Evolutionary conservation across 1,139 yeast genomes (phyloP).

Genomic region (Geotrichum klebahnii): DNA sequence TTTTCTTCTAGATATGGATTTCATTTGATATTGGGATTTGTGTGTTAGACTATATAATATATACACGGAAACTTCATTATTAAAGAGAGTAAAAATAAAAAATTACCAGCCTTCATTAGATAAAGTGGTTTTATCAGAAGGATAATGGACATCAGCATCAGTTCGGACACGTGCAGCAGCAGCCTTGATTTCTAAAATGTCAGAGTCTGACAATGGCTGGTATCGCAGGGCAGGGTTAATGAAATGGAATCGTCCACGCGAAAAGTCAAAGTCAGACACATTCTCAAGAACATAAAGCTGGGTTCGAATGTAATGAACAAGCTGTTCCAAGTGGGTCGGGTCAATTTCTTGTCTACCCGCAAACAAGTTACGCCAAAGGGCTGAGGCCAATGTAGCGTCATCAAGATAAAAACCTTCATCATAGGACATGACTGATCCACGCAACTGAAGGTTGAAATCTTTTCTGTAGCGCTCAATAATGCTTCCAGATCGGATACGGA

Average conservation of each 20-base stretch:
- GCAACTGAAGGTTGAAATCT: conserved; percentile 83
- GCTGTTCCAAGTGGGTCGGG: conserved; percentile 76
- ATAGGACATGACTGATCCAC: conserved; percentile 84
- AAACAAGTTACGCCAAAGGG: conserved; percentile 59
- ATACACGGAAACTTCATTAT: neutral
- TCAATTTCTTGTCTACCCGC: conserved; percentile 82
- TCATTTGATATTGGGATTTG: neutral
- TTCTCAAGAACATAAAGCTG: conserved; percentile 82
- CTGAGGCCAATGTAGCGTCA: conserved; percentile 81
- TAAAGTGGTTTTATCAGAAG: conserved; percentile 25
- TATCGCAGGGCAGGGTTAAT: conserved; percentile 82
- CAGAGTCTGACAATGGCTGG: conserved; percentile 52
- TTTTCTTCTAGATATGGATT: too few species aligned
- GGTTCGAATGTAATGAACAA: conserved; percentile 81
- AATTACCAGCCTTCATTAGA: conserved; percentile 27
- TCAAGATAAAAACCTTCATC: conserved; percentile 86
- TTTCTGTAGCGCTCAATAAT: conserved; percentile 81
- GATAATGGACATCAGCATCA: conserved; percentile 18
- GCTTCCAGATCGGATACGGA: conserved; percentile 78
- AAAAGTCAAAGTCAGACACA: conserved; percentile 87
- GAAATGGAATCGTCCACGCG: conserved; percentile 80
- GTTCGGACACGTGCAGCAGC: conserved; percentile 23
- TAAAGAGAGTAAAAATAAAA: too few species aligned
- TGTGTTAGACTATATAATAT: neutral
- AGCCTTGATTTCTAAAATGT: conserved; percentile 23